Percentiles rank a stretch among this genome's conserved stretches.
phyloP scores from a whole-genome alignment of 495 filamentous ascomycete species.

The Aspergillus heteromorphus region DNA sequence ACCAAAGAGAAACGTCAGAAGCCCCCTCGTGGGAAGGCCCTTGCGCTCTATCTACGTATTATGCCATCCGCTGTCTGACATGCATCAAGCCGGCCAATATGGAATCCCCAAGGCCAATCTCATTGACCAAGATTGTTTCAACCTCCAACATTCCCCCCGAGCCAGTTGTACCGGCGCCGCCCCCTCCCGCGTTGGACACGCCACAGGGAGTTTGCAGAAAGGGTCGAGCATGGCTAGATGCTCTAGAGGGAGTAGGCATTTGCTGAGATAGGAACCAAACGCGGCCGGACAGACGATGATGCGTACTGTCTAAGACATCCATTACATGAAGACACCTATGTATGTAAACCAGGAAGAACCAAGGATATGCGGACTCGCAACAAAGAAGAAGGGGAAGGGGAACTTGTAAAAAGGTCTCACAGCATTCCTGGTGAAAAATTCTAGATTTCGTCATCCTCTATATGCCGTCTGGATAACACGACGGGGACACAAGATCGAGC shows the following conservation, averaged over 20 bases:
- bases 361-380: no score
- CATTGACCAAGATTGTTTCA: background rate
- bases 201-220: background rate
- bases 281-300: background rate
- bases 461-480: no score
- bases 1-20: conserved; percentile 1
- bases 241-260: background rate
- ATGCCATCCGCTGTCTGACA: conserved; percentile 2
- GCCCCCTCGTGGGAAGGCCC: background rate
- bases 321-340: background rate
- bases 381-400: no score
- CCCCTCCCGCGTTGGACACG: background rate
- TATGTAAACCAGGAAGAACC: background rate
- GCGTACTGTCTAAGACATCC: background rate
- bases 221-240: background rate
- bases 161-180: background rate
- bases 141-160: background rate
- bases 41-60: background rate
- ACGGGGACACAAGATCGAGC: no score
- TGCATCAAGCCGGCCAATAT: no score
- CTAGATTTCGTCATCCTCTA: no score
- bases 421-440: no score
- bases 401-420: no score
- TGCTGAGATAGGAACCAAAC: background rate
- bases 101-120: background rate